Conservation (phyloP, 2,329 filamentous ascomycete genomes). For the Botryotinia calthae region DNA sequence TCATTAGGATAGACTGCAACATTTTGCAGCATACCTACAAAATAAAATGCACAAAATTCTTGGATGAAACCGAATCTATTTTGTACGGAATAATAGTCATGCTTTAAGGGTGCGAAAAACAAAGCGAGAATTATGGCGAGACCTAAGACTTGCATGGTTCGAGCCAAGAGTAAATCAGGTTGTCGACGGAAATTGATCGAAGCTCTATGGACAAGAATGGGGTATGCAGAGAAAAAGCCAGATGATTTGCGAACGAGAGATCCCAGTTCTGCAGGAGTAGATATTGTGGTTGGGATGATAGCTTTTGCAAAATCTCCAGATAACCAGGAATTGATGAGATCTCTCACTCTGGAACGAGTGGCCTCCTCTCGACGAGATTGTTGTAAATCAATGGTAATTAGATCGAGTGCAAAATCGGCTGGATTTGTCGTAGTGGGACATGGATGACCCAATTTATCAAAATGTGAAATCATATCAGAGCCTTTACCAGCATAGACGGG, state of each 20-base stretch:
- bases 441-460: constrained; percentile 56
- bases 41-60: constrained; percentile 68
- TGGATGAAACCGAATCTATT: constrained; percentile 72
- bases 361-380: constrained; percentile 59
- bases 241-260: constrained; percentile 63
- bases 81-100: constrained; percentile 68
- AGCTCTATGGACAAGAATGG: constrained; percentile 65
- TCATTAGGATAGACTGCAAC: constrained; percentile 71
- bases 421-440: constrained; percentile 72
- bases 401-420: constrained; percentile 73
- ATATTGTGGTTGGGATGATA: constrained; percentile 37
- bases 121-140: constrained; percentile 61
- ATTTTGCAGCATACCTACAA: constrained; percentile 77
- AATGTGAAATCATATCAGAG: constrained; percentile 63
- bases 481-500: constrained; percentile 66
- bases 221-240: constrained; percentile 60
- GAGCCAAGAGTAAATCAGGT: constrained; percentile 60
- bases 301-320: constrained; percentile 29
- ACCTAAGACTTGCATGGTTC: constrained; percentile 65
- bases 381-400: constrained; percentile 74
- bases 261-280: constrained; percentile 70
- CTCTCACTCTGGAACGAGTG: constrained; percentile 60
- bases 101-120: constrained; percentile 69
- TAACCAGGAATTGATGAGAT: constrained; percentile 59
- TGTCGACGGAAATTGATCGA: constrained; percentile 68